Evolutionary conservation across 23 red algal species (phyloP).

Genomic region (Gracilaria vermiculophylla): DNA sequence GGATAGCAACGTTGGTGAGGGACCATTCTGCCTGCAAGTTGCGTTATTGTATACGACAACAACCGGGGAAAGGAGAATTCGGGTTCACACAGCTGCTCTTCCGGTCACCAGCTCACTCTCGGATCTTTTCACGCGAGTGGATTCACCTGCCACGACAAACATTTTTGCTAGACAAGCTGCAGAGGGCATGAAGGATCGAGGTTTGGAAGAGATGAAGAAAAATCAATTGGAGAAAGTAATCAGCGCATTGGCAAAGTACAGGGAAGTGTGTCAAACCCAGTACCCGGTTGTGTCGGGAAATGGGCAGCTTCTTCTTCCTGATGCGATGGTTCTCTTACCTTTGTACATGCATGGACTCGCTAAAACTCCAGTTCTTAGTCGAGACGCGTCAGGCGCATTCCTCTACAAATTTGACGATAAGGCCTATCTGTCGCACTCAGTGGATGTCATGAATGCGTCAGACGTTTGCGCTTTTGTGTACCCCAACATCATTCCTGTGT

Average conservation of each 20-base stretch:
- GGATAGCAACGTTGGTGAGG: slow-evolving; percentile 61
- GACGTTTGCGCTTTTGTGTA: slow-evolving; percentile 71
- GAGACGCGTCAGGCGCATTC: slow-evolving; percentile 78
- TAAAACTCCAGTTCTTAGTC: slow-evolving; percentile 68
- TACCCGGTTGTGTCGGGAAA: slow-evolving; percentile 45
- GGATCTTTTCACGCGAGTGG: slow-evolving; percentile 80
- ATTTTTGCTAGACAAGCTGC: slow-evolving; percentile 65
- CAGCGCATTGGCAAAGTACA: slow-evolving; percentile 76
- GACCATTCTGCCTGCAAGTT: slow-evolving; percentile 81
- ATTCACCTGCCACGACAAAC: slow-evolving; percentile 80
- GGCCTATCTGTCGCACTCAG: slow-evolving; percentile 60
- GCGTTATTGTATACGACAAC: slow-evolving; percentile 97
- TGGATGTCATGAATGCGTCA: slow-evolving; percentile 70
- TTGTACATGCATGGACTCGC: slow-evolving; percentile 88
- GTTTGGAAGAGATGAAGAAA: slow-evolving; percentile 67
- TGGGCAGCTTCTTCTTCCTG: slow-evolving; percentile 81
- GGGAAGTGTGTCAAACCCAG: slow-evolving; percentile 65
- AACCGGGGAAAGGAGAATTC: slow-evolving; percentile 90
- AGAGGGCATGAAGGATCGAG: slow-evolving; percentile 68
- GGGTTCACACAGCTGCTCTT: slow-evolving; percentile 85
- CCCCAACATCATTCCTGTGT: slow-evolving; percentile 83
- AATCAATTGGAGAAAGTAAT: slow-evolving; percentile 77
- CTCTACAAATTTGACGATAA: slow-evolving; percentile 92
- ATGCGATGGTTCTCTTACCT: slow-evolving; percentile 81
- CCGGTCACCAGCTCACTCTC: slow-evolving; percentile 70